These are phyloP conservation scores for Neurospora sp. DNA, from an alignment of 2,329 filamentous ascomycete genomes.

Conservation along the genomic window DNA sequence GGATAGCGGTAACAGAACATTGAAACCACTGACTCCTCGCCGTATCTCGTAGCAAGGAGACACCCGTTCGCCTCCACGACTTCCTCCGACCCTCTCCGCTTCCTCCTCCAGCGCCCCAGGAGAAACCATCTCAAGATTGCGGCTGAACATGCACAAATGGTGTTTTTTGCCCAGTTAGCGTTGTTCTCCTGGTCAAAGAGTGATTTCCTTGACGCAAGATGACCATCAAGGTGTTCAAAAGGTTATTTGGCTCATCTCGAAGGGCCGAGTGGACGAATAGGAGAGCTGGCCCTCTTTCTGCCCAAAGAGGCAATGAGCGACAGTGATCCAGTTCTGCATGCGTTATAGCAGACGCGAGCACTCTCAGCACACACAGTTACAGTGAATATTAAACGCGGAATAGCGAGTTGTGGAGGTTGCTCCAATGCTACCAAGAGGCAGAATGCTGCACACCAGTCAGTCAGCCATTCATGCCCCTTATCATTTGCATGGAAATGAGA, in stretches of 20 bases:
- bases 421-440: not conserved
- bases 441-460: not conserved
- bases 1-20: not conserved
- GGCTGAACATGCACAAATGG: not conserved
- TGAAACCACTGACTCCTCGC: not conserved
- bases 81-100: not conserved
- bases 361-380: not conserved
- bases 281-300: not conserved
- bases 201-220: not conserved
- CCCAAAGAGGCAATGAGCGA: conserved; percentile 7
- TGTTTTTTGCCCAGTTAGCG: not conserved
- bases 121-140: not conserved
- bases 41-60: not conserved
- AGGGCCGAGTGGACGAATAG: not conserved
- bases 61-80: not conserved
- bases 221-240: not conserved
- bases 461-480: not conserved
- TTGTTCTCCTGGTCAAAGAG: not conserved
- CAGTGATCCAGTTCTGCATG: conserved; percentile 7
- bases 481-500: not conserved
- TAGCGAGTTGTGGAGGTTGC: not conserved
- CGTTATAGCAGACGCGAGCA: not conserved
- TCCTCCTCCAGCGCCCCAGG: not conserved
- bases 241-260: not conserved
- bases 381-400: not conserved